Percentiles rank a stretch among this genome's conserved stretches.
These are phyloP conservation scores for Monosporascus sp. DNA, from an alignment of 2,329 filamentous ascomycete species.

Conservation along the genomic window DNA sequence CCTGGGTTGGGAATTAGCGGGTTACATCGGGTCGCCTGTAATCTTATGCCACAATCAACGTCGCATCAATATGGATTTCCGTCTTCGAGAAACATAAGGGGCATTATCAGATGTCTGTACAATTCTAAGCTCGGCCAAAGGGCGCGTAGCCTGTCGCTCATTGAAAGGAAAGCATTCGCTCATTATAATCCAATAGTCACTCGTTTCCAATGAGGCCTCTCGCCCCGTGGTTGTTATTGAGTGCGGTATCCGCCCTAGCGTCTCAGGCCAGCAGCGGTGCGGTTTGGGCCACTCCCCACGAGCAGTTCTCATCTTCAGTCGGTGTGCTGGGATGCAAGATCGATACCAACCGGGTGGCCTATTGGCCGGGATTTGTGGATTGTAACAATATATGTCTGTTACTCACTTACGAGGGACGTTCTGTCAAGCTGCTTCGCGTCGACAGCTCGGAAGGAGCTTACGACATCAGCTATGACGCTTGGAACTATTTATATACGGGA, in stretches of 20 bases:
- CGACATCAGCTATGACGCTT: conserved; percentile 57
- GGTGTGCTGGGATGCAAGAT: conserved; percentile 58
- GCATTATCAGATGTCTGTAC: neutral
- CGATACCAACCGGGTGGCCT: conserved; percentile 55
- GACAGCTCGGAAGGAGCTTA: conserved; percentile 51
- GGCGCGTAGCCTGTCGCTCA: neutral
- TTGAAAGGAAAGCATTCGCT: neutral
- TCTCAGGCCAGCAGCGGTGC: conserved; percentile 13
- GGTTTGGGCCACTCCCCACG: conserved; percentile 48
- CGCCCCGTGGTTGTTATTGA: neutral
- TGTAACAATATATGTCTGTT: conserved; percentile 55
- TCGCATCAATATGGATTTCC: neutral
- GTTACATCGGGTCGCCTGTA: neutral
- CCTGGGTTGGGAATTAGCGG: neutral
- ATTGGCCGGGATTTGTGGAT: conserved; percentile 49
- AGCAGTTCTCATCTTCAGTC: conserved; percentile 50
- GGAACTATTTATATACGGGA: conserved; percentile 53
- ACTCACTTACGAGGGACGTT: conserved; percentile 42
- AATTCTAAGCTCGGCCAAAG: neutral
- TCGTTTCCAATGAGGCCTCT: neutral
- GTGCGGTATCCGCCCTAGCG: neutral
- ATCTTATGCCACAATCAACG: neutral
- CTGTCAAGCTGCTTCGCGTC: conserved; percentile 52
- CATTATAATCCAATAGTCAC: neutral
- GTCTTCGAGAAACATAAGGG: neutral